Evolutionary conservation across 768 basidiomycete genomes (phyloP).

Genomic region (Omphalotus guepiniiformis): DNA sequence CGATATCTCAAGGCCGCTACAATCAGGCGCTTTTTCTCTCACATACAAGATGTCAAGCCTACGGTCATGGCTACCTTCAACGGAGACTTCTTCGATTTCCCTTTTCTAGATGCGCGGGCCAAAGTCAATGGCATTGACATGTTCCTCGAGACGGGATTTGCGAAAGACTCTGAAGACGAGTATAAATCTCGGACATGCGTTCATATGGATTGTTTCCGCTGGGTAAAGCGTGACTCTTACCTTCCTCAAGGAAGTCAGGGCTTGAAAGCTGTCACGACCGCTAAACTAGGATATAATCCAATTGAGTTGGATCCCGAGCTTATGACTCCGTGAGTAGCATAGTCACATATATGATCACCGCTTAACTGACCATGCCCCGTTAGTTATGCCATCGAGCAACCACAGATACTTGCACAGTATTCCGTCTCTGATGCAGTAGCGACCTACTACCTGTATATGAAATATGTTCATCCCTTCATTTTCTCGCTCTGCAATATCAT

Average conservation of each 20-base stretch:
- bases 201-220: constrained; percentile 99
- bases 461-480: constrained; percentile 99
- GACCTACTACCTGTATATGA: constrained; percentile 99
- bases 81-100: constrained; percentile 99
- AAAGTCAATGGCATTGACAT: constrained; percentile 92
- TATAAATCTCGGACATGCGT: constrained; percentile 90
- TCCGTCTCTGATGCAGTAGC: constrained; percentile 99
- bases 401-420: constrained; percentile 91
- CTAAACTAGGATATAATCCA: constrained; percentile 94
- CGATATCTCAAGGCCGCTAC: constrained; percentile 56
- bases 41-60: constrained; percentile 89
- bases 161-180: constrained; percentile 88
- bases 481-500: constrained; percentile 99
- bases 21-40: constrained; percentile 86
- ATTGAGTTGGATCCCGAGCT: constrained; percentile 97
- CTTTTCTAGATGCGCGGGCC: constrained; percentile 85
- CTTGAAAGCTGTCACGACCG: constrained; percentile 94
- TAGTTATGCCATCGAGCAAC: constrained; percentile 95
- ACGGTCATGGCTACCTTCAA: constrained; percentile 99
- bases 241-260: constrained; percentile 98
- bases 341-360: not conserved
- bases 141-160: constrained; percentile 92
- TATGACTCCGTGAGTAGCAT: constrained; percentile 90
- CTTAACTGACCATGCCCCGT: not conserved
- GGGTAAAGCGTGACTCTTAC: constrained; percentile 99